Percentiles rank a stretch among this genome's conserved stretches.
Evolutionary conservation across 1,284 basidiomycete species (phyloP).

Genomic region (Takashimella koratensis): DNA sequence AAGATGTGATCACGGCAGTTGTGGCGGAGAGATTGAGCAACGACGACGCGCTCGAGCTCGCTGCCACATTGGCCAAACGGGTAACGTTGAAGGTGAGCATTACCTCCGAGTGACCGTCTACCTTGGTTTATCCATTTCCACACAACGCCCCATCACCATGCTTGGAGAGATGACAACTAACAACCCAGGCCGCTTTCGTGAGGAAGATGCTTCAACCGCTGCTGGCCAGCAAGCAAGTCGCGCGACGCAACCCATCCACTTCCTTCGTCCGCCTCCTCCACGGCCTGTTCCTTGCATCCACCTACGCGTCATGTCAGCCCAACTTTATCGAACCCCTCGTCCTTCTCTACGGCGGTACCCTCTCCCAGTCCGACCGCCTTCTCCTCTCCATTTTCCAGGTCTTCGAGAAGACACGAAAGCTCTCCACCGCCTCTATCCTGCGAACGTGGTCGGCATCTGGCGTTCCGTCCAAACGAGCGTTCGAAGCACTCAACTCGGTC

Average conservation of each 20-base stretch:
- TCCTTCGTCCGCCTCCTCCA: slow-evolving; percentile 58
- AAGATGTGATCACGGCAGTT: slow-evolving; percentile 66
- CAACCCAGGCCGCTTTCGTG: slow-evolving; percentile 34
- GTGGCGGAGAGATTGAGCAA: slow-evolving; percentile 60
- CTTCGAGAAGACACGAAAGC: slow-evolving; percentile 69
- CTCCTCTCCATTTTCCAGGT: slow-evolving; percentile 70
- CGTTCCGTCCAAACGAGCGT: slow-evolving; percentile 48
- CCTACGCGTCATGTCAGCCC: slow-evolving; percentile 74
- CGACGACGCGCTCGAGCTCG: slow-evolving; percentile 53
- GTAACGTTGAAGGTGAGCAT: slow-evolving; percentile 59
- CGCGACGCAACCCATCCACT: slow-evolving; percentile 53
- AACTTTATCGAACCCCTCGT: slow-evolving; percentile 73
- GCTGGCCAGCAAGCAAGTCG: slow-evolving; percentile 52
- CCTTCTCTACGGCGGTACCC: slow-evolving; percentile 67
- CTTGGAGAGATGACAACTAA: neutral
- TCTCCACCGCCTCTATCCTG: slow-evolving; percentile 62
- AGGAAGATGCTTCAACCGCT: slow-evolving; percentile 38
- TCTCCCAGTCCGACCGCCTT: slow-evolving; percentile 60
- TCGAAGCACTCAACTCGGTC: slow-evolving; percentile 67
- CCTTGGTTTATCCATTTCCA: no score
- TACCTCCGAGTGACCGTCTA: no score
- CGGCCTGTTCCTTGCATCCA: slow-evolving; percentile 67
- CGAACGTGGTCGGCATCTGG: slow-evolving; percentile 58
- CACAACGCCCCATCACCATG: no score
- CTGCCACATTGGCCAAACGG: slow-evolving; percentile 49